Conservation (phyloP, 176 grass and related monocot genomes). For the Oryza punctata region DNA sequence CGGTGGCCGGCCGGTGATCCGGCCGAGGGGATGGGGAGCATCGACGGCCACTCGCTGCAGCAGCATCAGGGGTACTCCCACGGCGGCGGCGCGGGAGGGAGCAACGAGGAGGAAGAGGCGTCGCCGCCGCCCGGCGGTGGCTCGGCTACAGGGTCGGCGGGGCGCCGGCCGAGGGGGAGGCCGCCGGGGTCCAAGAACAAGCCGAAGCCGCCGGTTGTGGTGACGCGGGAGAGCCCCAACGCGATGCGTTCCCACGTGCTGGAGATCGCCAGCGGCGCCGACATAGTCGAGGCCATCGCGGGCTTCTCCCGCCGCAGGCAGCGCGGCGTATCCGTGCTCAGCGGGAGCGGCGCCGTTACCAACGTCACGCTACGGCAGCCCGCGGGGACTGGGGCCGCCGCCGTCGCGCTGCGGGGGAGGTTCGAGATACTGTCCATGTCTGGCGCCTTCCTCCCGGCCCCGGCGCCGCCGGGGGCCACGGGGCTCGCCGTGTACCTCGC, state of each 20-base stretch:
- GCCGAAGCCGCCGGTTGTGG: slow-evolving; percentile 80
- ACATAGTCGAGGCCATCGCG: slow-evolving; percentile 81
- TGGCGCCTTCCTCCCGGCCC: slow-evolving; percentile 80
- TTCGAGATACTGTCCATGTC: slow-evolving; percentile 88
- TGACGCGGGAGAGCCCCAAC: slow-evolving; percentile 82
- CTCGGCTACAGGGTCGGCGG: slow-evolving; percentile 4
- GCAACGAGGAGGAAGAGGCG: slow-evolving; percentile 58
- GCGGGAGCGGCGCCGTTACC: slow-evolving; percentile 76
- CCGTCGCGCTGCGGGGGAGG: slow-evolving; percentile 60
- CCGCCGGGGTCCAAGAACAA: slow-evolving; percentile 95
- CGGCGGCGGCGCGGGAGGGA: slow-evolving; percentile 20
- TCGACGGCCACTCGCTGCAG: slow-evolving; percentile 54
- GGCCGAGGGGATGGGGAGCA: slow-evolving; percentile 66
- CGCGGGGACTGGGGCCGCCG: slow-evolving; percentile 35
- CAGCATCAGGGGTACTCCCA: slow-evolving; percentile 33
- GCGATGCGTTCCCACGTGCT: slow-evolving; percentile 91
- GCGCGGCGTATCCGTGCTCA: slow-evolving; percentile 82
- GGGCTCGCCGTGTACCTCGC: slow-evolving; percentile 84
- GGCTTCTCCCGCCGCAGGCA: slow-evolving; percentile 74
- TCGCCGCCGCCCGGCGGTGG: slow-evolving; percentile 35
- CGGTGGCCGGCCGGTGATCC: slow-evolving; percentile 68
- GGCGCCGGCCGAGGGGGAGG: slow-evolving; percentile 71
- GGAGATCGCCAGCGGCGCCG: slow-evolving; percentile 86
- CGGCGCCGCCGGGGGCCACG: slow-evolving; percentile 64
- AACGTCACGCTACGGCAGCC: slow-evolving; percentile 82